These are phyloP conservation scores for Phytophthora syringae DNA, from an alignment of 352 stramenopile genomes.

Conservation along the genomic window DNA sequence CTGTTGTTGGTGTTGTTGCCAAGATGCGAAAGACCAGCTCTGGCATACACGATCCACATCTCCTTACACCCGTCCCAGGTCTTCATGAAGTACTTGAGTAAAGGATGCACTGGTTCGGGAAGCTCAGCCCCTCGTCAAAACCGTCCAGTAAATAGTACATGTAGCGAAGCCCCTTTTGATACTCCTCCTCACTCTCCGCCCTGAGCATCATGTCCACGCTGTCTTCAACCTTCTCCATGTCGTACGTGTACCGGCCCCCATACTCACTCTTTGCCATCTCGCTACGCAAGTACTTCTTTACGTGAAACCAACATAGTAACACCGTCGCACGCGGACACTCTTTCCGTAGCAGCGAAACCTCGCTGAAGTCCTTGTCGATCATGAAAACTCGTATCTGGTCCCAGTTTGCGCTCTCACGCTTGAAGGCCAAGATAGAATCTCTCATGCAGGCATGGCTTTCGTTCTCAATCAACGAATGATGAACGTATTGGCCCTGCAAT, in stretches of 20 bases:
- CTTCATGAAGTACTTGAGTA: neutral
- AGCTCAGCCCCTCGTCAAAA: too few relatives aligned
- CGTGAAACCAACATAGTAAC: neutral
- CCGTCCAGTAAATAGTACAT: too few relatives aligned
- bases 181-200: too few relatives aligned
- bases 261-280: neutral
- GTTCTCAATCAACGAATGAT: neutral
- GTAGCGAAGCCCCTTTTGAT: too few relatives aligned
- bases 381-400: neutral
- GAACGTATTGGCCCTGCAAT: neutral
- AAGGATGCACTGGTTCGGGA: neutral
- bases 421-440: neutral
- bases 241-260: neutral
- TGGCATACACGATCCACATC: neutral
- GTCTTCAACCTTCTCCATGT: neutral
- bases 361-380: neutral
- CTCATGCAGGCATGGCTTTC: neutral
- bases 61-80: neutral
- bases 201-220: too few relatives aligned
- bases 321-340: neutral
- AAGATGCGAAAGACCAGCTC: too few relatives aligned
- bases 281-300: neutral
- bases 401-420: neutral
- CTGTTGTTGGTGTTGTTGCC: too few relatives aligned
- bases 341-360: neutral